A percentile compares a stretch with the other conserved stretches of the same genome.
Conservation (phyloP, 1,139 yeast species). For the Taiozyma onychis region DNA sequence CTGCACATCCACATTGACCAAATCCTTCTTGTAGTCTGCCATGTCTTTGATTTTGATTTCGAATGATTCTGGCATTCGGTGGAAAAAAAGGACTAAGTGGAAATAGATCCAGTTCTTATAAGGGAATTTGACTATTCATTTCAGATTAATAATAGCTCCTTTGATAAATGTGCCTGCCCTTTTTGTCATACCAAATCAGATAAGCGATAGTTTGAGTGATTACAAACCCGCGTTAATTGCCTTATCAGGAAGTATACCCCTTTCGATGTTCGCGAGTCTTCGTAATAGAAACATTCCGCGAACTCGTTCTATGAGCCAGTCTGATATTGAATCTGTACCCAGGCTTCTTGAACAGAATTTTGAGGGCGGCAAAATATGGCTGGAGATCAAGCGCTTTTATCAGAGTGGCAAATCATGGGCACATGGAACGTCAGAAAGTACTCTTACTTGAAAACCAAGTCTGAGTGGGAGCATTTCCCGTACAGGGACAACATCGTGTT, state of each 20-base stretch:
- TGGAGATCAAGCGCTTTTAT: neutral
- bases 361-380: neutral
- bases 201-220: neutral
- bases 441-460: neutral
- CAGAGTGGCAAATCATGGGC: neutral
- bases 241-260: neutral
- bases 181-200: neutral
- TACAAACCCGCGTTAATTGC: neutral
- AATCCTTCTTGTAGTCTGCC: neutral
- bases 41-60: neutral
- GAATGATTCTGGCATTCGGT: neutral
- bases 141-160: neutral
- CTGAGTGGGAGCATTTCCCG: conserved; percentile 1
- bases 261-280: neutral
- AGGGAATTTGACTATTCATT: neutral
- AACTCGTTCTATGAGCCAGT: neutral
- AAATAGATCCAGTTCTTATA: neutral
- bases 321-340: neutral
- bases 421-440: neutral
- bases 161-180: neutral
- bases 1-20: neutral
- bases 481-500: neutral
- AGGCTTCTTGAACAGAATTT: too few species aligned
- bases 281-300: neutral
- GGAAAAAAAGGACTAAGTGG: neutral